Evolutionary conservation across 345 rosid genomes (phyloP), one percentile per base, ranked within the genome.

Genomic region (Salix brachista): DNA sequence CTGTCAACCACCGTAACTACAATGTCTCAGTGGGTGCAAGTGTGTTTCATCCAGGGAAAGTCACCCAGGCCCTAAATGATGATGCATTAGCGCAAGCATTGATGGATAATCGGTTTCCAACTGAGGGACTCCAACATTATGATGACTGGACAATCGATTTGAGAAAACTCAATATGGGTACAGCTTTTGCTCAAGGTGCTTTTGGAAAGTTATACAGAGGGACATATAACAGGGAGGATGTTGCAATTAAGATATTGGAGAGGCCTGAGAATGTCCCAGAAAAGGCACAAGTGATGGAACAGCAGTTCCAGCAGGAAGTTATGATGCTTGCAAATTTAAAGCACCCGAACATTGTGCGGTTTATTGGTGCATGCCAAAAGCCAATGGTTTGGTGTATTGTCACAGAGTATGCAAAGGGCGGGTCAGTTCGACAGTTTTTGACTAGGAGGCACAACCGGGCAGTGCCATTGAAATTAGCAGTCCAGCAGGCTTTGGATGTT

Each of bases 151-250:
- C 91, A 0, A 88, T 88, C 64, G 90, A 90, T 84, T 77, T 90
- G 78, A 85, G 88, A 74, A 90, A 83, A 62, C 93, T 90, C 66
- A 85, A 80, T 61, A 90, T 88, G 89, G 93, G 93, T n/a, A 81
- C 87, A 21, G 88, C 93, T 74, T 90, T 90, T 87, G 93, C 93
- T 5, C 91, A 90, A 83, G 93, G 91, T 36, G 91, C 93, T 50
- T 90, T 88, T 84, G 93, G 93, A 46, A 90, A 88, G 80, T 78
- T 90, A 34, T 90, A 90, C 50, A 78, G 86, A 78, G 83, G 83
- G 26, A 80, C 76, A 28, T 80, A 80, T 44, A 80, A 71, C 42
- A 79, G 83, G 46, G 83, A 80, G 67, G 79, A 80, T 54, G 79
- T 80, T 75, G 83, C 83, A 16, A 71, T 80, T 37, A 80, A 80